phyloP scores from a whole-genome alignment of 805 yeast genomes.

The Debaryomyces prosopidis region DNA sequence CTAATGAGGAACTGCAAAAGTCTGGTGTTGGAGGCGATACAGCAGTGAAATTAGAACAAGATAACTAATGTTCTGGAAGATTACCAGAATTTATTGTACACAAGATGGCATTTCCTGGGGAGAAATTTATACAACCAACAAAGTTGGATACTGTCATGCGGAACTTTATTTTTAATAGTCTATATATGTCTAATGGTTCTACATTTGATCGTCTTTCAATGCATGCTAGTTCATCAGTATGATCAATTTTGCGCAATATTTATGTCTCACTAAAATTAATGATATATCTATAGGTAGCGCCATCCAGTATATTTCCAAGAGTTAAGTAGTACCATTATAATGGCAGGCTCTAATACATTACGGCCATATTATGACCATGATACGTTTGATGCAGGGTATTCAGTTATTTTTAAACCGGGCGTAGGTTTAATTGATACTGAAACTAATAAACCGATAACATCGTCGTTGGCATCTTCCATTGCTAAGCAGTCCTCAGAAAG shows the following conservation, averaged over 20 bases:
- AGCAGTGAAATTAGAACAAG: too few species aligned
- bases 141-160: too few species aligned
- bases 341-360: constrained; percentile 19
- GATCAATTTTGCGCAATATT: background rate
- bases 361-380: constrained; percentile 77
- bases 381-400: constrained; percentile 63
- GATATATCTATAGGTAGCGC: constrained; percentile 1
- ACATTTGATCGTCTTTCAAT: too few species aligned
- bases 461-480: constrained; percentile 22
- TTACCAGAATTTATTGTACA: too few species aligned
- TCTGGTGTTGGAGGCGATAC: too few species aligned
- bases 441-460: constrained; percentile 36
- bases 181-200: too few species aligned
- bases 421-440: constrained; percentile 56
- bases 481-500: constrained; percentile 13
- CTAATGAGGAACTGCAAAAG: too few species aligned
- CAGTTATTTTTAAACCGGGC: constrained; percentile 60
- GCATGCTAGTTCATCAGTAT: too few species aligned
- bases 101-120: too few species aligned
- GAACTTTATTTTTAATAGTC: too few species aligned
- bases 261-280: background rate
- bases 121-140: too few species aligned
- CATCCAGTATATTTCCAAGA: background rate
- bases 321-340: background rate
- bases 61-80: too few species aligned